phyloP scores from a whole-genome alignment of 2,329 filamentous ascomycete species.

The Alternaria consortialis region DNA sequence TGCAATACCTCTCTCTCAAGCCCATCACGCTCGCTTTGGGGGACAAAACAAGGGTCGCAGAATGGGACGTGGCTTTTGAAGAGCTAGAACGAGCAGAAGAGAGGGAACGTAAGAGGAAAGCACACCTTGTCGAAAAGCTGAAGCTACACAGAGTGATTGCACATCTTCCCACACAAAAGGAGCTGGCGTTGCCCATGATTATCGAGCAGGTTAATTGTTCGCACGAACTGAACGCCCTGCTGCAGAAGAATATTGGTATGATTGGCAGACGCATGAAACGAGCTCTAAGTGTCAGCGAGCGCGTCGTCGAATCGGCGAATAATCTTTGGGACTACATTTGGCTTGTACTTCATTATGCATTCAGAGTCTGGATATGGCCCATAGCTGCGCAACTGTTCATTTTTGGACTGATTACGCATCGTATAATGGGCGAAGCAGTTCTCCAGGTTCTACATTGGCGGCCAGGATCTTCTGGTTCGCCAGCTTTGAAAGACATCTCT shows the following conservation, averaged over 20 bases:
- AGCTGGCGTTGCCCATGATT: slow-evolving; percentile 80
- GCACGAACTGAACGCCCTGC: slow-evolving; percentile 82
- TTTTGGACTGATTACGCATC: slow-evolving; percentile 79
- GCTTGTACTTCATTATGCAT: slow-evolving; percentile 72
- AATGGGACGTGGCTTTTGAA: slow-evolving; percentile 53
- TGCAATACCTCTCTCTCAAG: slow-evolving; percentile 95
- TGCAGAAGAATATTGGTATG: slow-evolving; percentile 89
- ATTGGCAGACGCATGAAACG: slow-evolving; percentile 83
- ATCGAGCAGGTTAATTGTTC: slow-evolving; percentile 97
- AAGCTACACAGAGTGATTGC: slow-evolving; percentile 85
- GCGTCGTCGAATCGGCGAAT: slow-evolving; percentile 91
- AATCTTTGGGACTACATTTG: slow-evolving; percentile 81
- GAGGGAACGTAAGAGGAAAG: slow-evolving; percentile 68
- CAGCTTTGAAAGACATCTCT: slow-evolving; percentile 93
- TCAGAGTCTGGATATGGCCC: slow-evolving; percentile 80
- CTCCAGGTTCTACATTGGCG: slow-evolving; percentile 86
- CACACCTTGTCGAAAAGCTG: slow-evolving; percentile 81
- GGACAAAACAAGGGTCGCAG: slow-evolving; percentile 61
- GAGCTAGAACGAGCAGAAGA: slow-evolving; percentile 76
- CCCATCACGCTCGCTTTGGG: slow-evolving; percentile 88
- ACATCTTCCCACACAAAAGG: slow-evolving; percentile 80
- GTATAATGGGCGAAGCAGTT: slow-evolving; percentile 80
- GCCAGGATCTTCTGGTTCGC: slow-evolving; percentile 72
- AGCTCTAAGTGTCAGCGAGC: slow-evolving; percentile 89
- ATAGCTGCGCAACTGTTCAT: slow-evolving; percentile 76